A percentile compares a stretch with the other conserved stretches of the same genome.
Evolutionary conservation across 495 filamentous ascomycete species (phyloP).

Genomic region (Xylaria flabelliformis): DNA sequence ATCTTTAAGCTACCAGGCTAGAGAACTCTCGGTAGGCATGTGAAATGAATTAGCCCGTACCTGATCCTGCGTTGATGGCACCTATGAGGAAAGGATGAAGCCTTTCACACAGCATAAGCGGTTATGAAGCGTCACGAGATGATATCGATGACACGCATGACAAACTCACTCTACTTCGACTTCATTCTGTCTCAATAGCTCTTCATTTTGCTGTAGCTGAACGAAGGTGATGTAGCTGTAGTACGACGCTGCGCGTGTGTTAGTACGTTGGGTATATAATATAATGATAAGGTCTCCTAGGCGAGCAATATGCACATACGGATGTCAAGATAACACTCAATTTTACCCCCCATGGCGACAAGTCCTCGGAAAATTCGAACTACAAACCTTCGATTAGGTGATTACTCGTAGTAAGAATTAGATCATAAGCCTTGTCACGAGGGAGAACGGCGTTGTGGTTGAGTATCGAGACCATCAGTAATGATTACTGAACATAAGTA

Average conservation of each 20-base stretch:
- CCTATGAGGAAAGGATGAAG: slow-evolving; percentile 76
- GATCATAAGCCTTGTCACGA: neutral
- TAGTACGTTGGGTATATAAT: neutral
- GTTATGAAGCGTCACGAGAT: no score
- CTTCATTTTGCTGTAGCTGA: slow-evolving; percentile 62
- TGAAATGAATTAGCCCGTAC: slow-evolving; percentile 38
- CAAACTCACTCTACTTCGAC: slow-evolving; percentile 66
- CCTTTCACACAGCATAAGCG: slow-evolving; percentile 43
- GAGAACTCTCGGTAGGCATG: neutral
- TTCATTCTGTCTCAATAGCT: slow-evolving; percentile 59
- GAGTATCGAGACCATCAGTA: neutral
- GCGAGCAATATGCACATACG: slow-evolving; percentile 41
- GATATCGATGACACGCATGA: neutral
- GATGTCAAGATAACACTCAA: slow-evolving; percentile 68
- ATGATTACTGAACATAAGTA: slow-evolving; percentile 3
- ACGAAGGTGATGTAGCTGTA: slow-evolving; percentile 71
- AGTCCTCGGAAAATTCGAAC: neutral
- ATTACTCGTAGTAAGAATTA: neutral
- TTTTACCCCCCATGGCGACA: slow-evolving; percentile 60
- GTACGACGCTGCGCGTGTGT: slow-evolving; percentile 60
- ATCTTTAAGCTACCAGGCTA: neutral
- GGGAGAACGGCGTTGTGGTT: neutral
- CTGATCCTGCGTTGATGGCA: slow-evolving; percentile 69
- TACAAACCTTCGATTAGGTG: neutral
- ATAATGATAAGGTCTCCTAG: neutral